Base-by-base conservation (phyloP, 768 basidiomycete genomes). In the Leccinum incarnatum region DNA sequence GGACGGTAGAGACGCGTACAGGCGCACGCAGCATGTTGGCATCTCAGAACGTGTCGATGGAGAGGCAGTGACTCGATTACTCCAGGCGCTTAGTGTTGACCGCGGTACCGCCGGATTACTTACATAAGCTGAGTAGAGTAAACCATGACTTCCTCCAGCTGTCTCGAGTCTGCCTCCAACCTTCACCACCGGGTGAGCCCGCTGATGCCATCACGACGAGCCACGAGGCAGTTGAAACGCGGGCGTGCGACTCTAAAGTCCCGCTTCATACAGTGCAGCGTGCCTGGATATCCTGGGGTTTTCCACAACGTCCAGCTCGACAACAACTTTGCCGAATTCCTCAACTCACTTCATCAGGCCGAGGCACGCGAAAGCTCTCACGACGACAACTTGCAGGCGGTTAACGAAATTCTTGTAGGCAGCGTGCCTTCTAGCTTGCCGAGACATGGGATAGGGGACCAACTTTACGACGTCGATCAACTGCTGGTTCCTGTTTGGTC, bases 1-100 rank as follows among this genome's bases (percentile, higher is more conserved):
- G 19, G 32, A 25, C 45, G 8, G 47, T 27, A 11, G 56, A 51
- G 29, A 51, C 42, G 64, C 60, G 66, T 56, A 57, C 45, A 27
- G 25, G 65, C 65, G 72, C 69, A 56, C 78, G 82, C 72, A 83
- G 74, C 84, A 85, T 86, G 52, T 78, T 72, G 75, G 37, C 83
- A 83, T 85, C 55, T 60, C 66, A 62, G 55, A 47, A 25, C 15
- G 45, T 34, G 25, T 53, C 25, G 52, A 46, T 17, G 37, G 23
- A 47, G 9, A 45, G 42, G 42, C 42, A 19, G 42, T 45, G 9
- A 36, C 23, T 15, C 51, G 48, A 62, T 29, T 54, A 27, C 51
- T 51, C 17, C 21, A 47, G 12, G 64, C 48, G 63, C 47, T 51
- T 32, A 53, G 32, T 4, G 21, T 45, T 5, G 42, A 45, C 42